Base-by-base conservation (phyloP, 2,329 filamentous ascomycete genomes). In the Onygenales sp. region DNA sequence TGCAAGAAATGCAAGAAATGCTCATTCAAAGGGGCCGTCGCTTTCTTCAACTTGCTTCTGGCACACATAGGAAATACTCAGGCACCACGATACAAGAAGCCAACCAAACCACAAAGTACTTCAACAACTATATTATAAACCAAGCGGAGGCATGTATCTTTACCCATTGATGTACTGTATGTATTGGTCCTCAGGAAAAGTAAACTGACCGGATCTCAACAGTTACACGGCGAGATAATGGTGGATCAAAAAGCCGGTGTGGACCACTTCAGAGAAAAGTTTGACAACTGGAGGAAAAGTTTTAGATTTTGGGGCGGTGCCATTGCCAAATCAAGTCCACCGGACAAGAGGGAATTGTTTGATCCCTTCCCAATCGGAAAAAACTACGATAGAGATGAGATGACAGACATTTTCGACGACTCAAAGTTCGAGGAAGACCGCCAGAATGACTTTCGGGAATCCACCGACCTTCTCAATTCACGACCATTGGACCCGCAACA, bases 371-470 rank as follows among this genome's bases (percentile, higher is more conserved):
- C 48, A 6, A 31, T 17, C 8, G 27, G 32, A 43, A 31, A 13
- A 7, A 14, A 51, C 45, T 27, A 27, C 21, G 21, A 27, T 27
- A 35, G 45, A 17, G n/a, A 17, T 51, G 36, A 38, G 48, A 9
- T 42, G 32, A 43, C 48, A 43, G 41, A 51, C 38, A 38, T 51
- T 38, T 43, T 43, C 38, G 38, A 51, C 13, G 41, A 42, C 38
- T 51, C 48, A 17, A 43, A 51, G 32, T 42, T 43, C 31, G 48
- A 51, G 31, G 41, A 51, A 51, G 41, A 51, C 17, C 38, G 48
- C 9, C 48, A 43, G 32, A 21, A 51, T 31, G 48, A 43, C 11
- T 51, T 43, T 21, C 45, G 45, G 14, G n/a, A 35, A 39, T 14
- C 17, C 33, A 48, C 45, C n/a, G 13, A 48, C 11, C 45, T 48